Percentiles rank a stretch among this genome's conserved stretches.
Evolutionary conservation across 768 basidiomycete genomes (phyloP).

Genomic region (Candolleomyces eurysporus): DNA sequence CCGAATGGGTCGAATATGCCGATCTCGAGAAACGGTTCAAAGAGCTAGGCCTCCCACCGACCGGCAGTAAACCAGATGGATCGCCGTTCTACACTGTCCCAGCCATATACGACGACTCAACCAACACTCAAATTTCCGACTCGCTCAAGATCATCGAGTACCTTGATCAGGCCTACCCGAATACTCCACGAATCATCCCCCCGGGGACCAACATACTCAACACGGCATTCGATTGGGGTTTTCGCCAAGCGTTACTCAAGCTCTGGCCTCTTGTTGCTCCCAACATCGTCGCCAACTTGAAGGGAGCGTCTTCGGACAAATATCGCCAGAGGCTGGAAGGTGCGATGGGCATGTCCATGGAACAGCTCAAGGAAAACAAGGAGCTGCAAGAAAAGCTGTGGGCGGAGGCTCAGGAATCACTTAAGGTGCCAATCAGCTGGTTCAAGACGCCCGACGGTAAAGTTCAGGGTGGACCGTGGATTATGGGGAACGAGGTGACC

Average conservation of each 20-base stretch:
- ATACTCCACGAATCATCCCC: background rate
- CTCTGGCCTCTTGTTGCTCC: background rate
- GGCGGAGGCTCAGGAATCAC: background rate
- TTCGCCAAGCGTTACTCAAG: background rate
- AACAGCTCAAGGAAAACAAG: background rate
- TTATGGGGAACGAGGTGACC: background rate
- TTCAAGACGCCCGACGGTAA: too few relatives aligned
- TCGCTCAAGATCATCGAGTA: conserved; percentile 9
- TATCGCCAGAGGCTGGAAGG: background rate
- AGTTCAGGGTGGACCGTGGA: background rate
- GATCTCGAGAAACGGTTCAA: conserved; percentile 9
- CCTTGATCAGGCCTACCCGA: conserved; percentile 9
- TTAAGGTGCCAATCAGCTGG: background rate
- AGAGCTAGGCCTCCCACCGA: background rate
- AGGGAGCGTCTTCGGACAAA: background rate
- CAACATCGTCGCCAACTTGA: background rate
- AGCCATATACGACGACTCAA: conserved; percentile 9
- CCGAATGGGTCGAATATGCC: conserved; percentile 4
- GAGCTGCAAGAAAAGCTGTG: background rate
- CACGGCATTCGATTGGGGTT: background rate
- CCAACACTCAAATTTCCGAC: conserved; percentile 2
- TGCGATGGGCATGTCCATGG: background rate
- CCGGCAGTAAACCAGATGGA: conserved; percentile 3
- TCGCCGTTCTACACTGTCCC: conserved; percentile 8
- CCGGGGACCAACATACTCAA: conserved; percentile 2